phyloP scores from a whole-genome alignment of 129 eudicot genomes.

The Flaveria ramosissima region DNA sequence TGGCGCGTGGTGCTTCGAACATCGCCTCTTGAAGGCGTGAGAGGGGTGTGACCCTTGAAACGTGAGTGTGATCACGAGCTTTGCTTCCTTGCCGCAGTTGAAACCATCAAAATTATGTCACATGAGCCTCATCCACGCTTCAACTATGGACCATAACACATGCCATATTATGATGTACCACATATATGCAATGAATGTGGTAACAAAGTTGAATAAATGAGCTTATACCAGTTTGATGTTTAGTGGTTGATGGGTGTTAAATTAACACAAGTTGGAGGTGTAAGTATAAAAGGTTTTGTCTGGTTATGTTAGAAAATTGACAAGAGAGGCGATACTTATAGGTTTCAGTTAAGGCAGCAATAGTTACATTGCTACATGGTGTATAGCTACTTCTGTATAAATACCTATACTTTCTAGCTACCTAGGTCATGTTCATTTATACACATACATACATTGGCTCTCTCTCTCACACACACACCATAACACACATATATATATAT shows the following conservation, averaged over 20 bases:
- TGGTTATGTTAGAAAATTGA: slow-evolving; percentile 41
- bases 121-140: too few relatives aligned
- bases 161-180: slow-evolving; percentile 1
- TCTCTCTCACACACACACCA: background rate
- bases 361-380: slow-evolving; percentile 39
- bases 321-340: slow-evolving; percentile 42
- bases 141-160: too few relatives aligned
- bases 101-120: too few relatives aligned
- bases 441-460: background rate
- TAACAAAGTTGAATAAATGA: slow-evolving; percentile 35
- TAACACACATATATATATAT: too few relatives aligned
- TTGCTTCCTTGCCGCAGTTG: too few relatives aligned
- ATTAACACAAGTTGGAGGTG: slow-evolving; percentile 43
- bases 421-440: slow-evolving; percentile 41
- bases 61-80: too few relatives aligned
- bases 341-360: slow-evolving; percentile 47
- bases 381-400: slow-evolving; percentile 43
- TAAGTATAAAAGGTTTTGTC: slow-evolving; percentile 40
- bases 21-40: too few relatives aligned
- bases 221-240: slow-evolving; percentile 41
- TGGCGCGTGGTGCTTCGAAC: too few relatives aligned
- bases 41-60: too few relatives aligned
- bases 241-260: slow-evolving; percentile 43
- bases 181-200: slow-evolving; percentile 42
- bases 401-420: slow-evolving; percentile 38